These are phyloP conservation scores for Aeschynomene evenia DNA, from an alignment of 306 rosid species.

Conservation along the genomic window DNA sequence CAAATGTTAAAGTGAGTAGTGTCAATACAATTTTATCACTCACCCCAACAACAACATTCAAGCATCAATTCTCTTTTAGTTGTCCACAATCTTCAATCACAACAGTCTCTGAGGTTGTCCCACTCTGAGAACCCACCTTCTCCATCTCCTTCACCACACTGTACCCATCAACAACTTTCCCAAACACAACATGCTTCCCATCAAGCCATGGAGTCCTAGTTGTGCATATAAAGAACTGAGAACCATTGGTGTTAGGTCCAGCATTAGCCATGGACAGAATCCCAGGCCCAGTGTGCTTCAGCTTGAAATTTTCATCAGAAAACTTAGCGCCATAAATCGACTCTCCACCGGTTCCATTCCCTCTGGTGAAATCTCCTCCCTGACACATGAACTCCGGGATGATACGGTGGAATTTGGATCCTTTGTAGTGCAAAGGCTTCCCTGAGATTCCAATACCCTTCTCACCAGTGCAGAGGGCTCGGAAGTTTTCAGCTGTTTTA, in stretches of 20 bases:
- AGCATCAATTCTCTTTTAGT: constrained; percentile 34
- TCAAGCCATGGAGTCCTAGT: constrained; percentile 67
- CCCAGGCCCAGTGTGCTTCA: constrained; percentile 79
- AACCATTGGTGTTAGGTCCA: constrained; percentile 73
- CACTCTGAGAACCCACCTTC: constrained; percentile 62
- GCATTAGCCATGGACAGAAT: constrained; percentile 89
- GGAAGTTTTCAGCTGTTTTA: constrained; percentile 68
- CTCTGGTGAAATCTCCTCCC: constrained; percentile 68
- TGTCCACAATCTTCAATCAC: constrained; percentile 81
- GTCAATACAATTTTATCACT: not conserved
- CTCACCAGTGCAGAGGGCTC: constrained; percentile 70
- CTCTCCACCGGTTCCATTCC: constrained; percentile 83
- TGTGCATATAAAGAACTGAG: constrained; percentile 82
- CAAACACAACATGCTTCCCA: constrained; percentile 90
- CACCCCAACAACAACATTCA: not conserved
- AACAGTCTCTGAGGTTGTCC: constrained; percentile 53
- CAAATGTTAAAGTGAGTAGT: not conserved
- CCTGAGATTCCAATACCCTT: constrained; percentile 58
- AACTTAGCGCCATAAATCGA: constrained; percentile 76
- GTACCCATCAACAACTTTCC: constrained; percentile 80
- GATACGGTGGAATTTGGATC: constrained; percentile 58
- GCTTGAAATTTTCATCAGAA: constrained; percentile 68
- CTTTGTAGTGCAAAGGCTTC: constrained; percentile 56
- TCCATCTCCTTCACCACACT: constrained; percentile 72
- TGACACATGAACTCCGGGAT: constrained; percentile 72